phyloP scores from a whole-genome alignment of 768 basidiomycete species.

The Stropharia rugosoannulata region DNA sequence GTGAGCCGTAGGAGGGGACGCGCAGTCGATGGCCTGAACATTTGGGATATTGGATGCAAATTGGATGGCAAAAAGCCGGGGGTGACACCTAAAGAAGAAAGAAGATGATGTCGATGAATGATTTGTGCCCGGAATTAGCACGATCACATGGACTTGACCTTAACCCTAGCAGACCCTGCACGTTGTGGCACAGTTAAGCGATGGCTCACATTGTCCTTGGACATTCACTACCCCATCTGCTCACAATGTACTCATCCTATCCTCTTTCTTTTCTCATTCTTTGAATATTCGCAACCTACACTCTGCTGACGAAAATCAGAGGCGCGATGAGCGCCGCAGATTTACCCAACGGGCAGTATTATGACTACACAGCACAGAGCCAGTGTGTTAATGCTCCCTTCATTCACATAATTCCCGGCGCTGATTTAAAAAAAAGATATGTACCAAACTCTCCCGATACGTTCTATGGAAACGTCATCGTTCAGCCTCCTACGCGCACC shows the following conservation, averaged over 20 bases:
- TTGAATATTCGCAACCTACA: too few relatives aligned
- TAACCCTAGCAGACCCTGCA: not conserved
- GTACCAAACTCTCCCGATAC: conserved; percentile 14
- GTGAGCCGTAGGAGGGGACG: not conserved
- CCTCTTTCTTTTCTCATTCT: not conserved
- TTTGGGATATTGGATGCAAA: not conserved
- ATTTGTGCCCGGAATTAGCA: not conserved
- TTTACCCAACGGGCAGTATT: conserved; percentile 9
- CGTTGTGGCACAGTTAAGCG: not conserved
- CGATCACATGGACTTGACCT: conserved; percentile 3
- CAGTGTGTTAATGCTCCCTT: conserved; percentile 5
- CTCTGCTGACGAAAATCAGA: not conserved
- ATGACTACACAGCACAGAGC: conserved; percentile 7
- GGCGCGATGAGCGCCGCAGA: conserved; percentile 1
- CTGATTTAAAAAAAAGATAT: conserved; percentile 11
- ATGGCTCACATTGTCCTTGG: not conserved
- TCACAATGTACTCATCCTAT: not conserved
- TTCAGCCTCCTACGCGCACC: conserved; percentile 15
- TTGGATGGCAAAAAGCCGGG: too few relatives aligned
- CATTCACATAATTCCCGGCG: not conserved
- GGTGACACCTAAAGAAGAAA: too few relatives aligned
- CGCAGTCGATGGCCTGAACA: conserved; percentile 5
- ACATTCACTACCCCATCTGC: not conserved
- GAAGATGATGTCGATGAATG: not conserved
- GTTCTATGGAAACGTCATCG: conserved; percentile 12